Evolutionary conservation across 164 flowering plant genomes (phyloP), one percentile per base, ranked within the genome.

Genomic region (Sextonia rubra): DNA sequence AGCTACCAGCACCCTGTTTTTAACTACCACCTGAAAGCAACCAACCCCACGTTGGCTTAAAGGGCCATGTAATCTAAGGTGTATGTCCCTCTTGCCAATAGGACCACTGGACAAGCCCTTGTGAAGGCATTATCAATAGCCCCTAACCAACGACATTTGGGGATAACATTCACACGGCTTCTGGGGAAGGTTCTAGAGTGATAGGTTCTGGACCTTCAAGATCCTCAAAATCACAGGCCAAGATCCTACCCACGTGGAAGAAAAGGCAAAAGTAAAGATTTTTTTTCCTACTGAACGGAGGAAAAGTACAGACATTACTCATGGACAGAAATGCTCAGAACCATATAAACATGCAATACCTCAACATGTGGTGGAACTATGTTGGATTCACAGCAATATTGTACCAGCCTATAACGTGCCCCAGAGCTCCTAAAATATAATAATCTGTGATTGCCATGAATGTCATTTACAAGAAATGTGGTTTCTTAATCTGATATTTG

Each of bases 111-210:
- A 44, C 58, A 64, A 30, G 20, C 55, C 47, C 68, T 64, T 64
- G 74, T 72, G 61, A 49, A 48, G 68, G 26, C 48, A 48, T 61
- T 72, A 12, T 64, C 74, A 44, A 48, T 48, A 24, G 58, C 60
- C 18, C 61, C 67, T 48, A 72, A 47, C 69, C 55, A 58, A 30
- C 65, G 22, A 24, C 17, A 37, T 6, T 32, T 1, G 4, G 20
- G 48, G 65, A 70, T 60, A 70, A 30, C 14, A 12, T 22, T 64
- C 64, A 70, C 49, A 26, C 20, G 73, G 49, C 24, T 29, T 69
- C 23, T 64, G 67, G 67, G 67, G 29, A 47, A 14, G 32, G n/a
- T 27, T 30, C 29, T 15, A 11, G 20, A 9, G 3, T 37, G 52
- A 17, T 14, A 8, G 12, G 20, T 17, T 29, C 37, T 37, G 69